Evolutionary conservation across 768 basidiomycete genomes (phyloP).

Genomic region (Tricholoma saponaceum): DNA sequence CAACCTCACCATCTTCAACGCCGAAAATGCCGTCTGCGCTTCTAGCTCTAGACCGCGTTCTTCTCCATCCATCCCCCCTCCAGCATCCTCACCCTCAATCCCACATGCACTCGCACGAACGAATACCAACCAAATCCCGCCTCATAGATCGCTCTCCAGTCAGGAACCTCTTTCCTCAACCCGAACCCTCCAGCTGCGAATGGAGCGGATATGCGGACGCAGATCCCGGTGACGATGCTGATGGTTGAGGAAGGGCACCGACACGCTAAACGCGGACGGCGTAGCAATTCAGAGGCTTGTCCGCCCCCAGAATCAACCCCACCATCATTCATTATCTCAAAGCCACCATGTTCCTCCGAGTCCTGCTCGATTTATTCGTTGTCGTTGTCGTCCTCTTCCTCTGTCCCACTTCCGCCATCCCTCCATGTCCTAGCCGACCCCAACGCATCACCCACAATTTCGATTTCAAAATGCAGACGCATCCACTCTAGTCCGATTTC

Average conservation of each 20-base stretch:
- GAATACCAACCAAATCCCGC: background rate
- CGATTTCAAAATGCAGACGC: background rate
- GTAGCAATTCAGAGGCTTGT: background rate
- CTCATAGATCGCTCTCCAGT: background rate
- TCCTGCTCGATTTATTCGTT: no score
- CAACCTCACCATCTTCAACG: slow-evolving; percentile 32
- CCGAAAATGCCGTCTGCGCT: slow-evolving; percentile 38
- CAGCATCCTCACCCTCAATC: background rate
- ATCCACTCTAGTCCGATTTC: background rate
- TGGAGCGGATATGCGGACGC: background rate
- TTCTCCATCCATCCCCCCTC: no score
- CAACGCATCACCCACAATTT: background rate
- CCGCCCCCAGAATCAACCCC: background rate
- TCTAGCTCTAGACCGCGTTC: slow-evolving; percentile 14
- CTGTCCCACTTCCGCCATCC: background rate
- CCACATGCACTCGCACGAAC: background rate
- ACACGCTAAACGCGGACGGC: background rate
- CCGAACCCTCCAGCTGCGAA: background rate
- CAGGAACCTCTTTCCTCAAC: background rate
- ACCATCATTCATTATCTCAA: background rate
- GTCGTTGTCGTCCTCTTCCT: background rate
- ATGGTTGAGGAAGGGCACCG: background rate
- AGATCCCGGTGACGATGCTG: background rate
- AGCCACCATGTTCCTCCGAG: background rate
- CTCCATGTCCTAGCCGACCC: background rate